Percentiles rank a stretch among this genome's conserved stretches.
These are phyloP conservation scores for Alternaria angustiovoidea DNA, from an alignment of 2,329 filamentous ascomycete species.

Conservation along the genomic window DNA sequence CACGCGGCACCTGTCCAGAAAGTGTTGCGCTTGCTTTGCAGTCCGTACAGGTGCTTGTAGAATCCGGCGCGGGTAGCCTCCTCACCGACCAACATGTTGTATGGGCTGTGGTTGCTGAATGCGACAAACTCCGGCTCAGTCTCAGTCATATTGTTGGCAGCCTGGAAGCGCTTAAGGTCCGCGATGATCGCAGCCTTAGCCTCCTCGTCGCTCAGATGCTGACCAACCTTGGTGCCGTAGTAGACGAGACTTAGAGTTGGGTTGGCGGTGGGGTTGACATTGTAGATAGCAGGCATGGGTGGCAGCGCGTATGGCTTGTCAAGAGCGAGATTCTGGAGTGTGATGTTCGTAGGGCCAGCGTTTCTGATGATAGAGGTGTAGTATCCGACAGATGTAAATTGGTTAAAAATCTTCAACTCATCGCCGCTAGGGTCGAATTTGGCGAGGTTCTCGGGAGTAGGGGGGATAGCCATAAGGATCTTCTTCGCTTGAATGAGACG, in stretches of 20 bases:
- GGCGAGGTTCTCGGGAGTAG: constrained; percentile 44
- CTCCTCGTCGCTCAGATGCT: constrained; percentile 21
- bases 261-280: constrained; percentile 28
- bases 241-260: constrained; percentile 22
- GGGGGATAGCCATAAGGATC: constrained; percentile 55
- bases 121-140: constrained; percentile 28
- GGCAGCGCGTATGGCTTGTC: constrained; percentile 41
- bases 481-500: constrained; percentile 50
- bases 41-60: constrained; percentile 31
- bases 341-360: constrained; percentile 43
- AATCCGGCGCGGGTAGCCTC: constrained; percentile 29
- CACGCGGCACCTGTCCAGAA: constrained; percentile 33
- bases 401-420: constrained; percentile 49
- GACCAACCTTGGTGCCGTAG: constrained; percentile 23
- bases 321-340: constrained; percentile 37
- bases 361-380: constrained; percentile 52
- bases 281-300: constrained; percentile 43
- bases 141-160: constrained; percentile 7
- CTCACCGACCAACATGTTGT: constrained; percentile 19
- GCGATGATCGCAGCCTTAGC: constrained; percentile 29
- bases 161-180: constrained; percentile 20
- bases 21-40: constrained; percentile 33
- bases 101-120: constrained; percentile 40
- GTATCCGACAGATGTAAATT: constrained; percentile 51
- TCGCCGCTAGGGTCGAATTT: constrained; percentile 47